Percentiles rank a stretch among this genome's conserved stretches.
phyloP scores from a whole-genome alignment of 495 filamentous ascomycete species.

The Penicillium ochrochloron region DNA sequence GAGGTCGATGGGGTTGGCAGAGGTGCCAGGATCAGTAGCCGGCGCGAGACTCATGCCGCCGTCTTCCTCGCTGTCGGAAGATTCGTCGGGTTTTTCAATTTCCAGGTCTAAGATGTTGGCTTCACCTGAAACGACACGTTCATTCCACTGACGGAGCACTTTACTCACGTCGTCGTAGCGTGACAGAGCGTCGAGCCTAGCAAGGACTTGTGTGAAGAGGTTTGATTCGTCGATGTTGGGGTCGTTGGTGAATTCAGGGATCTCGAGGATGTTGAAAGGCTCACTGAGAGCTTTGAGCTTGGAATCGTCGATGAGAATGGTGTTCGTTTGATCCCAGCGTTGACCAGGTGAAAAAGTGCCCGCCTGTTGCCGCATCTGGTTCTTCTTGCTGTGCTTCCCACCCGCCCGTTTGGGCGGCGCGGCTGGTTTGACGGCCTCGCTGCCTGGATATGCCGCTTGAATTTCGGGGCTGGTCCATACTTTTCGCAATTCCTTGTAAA shows the following conservation, averaged over 20 bases:
- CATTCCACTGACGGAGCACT: slow-evolving; percentile 37
- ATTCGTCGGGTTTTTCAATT: slow-evolving; percentile 13
- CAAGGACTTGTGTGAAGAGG: slow-evolving; percentile 41
- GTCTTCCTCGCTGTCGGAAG: slow-evolving; percentile 20
- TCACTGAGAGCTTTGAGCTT: slow-evolving; percentile 76
- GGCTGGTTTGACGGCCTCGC: slow-evolving; percentile 1
- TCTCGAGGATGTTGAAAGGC: slow-evolving; percentile 78
- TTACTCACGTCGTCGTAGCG: slow-evolving; percentile 49
- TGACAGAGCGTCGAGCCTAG: slow-evolving; percentile 37
- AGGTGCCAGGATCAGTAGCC: background rate
- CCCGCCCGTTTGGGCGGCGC: background rate
- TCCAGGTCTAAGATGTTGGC: slow-evolving; percentile 35
- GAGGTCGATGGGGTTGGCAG: background rate
- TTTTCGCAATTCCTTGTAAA: slow-evolving; percentile 79
- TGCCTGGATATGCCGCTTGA: slow-evolving; percentile 49
- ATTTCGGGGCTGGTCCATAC: slow-evolving; percentile 70
- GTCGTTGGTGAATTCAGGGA: slow-evolving; percentile 70
- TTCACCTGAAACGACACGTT: slow-evolving; percentile 13
- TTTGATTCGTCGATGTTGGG: slow-evolving; percentile 32
- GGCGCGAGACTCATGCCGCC: slow-evolving; percentile 23
- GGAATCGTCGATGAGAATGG: slow-evolving; percentile 86
- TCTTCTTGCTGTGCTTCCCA: slow-evolving; percentile 4
- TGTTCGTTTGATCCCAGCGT: slow-evolving; percentile 82
- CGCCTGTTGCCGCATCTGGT: background rate
- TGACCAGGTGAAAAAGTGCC: slow-evolving; percentile 3